Conservation (phyloP, 2,329 filamentous ascomycete species). For the Ophiostoma novo-ulmi region DNA sequence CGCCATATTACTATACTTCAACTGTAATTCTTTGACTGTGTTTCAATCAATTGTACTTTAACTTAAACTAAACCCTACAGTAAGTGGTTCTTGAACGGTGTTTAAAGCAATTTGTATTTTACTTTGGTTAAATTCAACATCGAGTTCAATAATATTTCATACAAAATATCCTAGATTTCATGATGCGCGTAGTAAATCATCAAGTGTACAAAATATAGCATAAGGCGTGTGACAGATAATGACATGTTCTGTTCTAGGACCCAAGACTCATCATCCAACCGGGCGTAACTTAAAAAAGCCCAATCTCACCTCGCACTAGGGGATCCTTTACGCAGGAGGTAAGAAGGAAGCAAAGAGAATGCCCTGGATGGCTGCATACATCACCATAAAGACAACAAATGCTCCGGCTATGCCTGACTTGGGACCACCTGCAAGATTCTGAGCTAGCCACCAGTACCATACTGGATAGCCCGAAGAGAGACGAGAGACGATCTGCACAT, state of each 20-base stretch:
- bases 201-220: background rate
- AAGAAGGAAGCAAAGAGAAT: slow-evolving; percentile 84
- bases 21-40: too few relatives aligned
- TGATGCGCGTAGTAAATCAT: background rate
- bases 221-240: background rate
- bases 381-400: slow-evolving; percentile 63
- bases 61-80: too few relatives aligned
- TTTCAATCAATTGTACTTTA: too few relatives aligned
- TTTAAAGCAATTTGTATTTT: too few relatives aligned
- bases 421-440: slow-evolving; percentile 30
- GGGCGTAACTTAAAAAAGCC: background rate
- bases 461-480: slow-evolving; percentile 82
- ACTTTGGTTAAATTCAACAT: too few relatives aligned
- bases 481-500: slow-evolving; percentile 90
- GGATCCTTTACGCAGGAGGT: slow-evolving; percentile 65
- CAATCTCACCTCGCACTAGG: slow-evolving; percentile 8
- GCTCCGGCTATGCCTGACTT: slow-evolving; percentile 27
- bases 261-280: background rate
- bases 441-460: slow-evolving; percentile 80
- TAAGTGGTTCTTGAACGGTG: too few relatives aligned
- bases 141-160: too few relatives aligned
- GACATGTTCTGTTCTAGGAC: background rate
- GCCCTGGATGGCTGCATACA: slow-evolving; percentile 79
- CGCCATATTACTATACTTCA: too few relatives aligned
- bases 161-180: too few relatives aligned